Evolutionary conservation across 495 filamentous ascomycete genomes (phyloP), one percentile per base, ranked within the genome.

Genomic region (Chaetomium tenue): DNA sequence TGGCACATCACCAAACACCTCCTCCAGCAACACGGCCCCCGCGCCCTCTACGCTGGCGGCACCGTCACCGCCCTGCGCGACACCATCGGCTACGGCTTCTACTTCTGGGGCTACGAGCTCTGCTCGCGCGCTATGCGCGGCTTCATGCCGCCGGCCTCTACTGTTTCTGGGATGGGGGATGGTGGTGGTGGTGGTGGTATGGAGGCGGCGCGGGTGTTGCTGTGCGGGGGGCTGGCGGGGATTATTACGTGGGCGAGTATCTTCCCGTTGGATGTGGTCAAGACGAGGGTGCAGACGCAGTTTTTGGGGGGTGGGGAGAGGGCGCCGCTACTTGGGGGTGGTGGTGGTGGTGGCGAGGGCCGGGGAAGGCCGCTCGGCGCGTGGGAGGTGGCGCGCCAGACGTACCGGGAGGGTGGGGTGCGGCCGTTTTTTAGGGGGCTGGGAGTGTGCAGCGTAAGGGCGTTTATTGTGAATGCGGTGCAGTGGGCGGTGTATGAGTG

Each of bases 401-500:
- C 83, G 3, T 96, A 93, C 67, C 75, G 71, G 54, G 75, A 76
- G 23, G 89, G 88, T 52, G 92, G 92, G 7, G 23, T 81, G 16
- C 72, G 75, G 48, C 82, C 86, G 2, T 96, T 97, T 77, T 95
- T 91, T 70, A 79, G 87, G 39, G 92, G 92, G 2, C 75, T 97
- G 50, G 83, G 83, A 0, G 79, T 93, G 56, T 97, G 92, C 74
- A 93, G 89, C 74, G 74, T 86, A 3, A 77, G 92, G 66, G 92
- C 92, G 8, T 97, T 96, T 70, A 76, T 96, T 47, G 92, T 96
- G 58, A 93, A 96, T 78, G 84, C 86, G 0, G 82, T 81, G 33
- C 85, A 97, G 81, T 97, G 91, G 91, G 88, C 87, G 5, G 85
- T 91, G 33, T 96, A 94, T 76, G 91, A 94, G 77, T 90, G 88